A percentile compares a stretch with the other conserved stretches of the same genome.
These are phyloP conservation scores for Arctostaphylos glauca DNA, from an alignment of 148 eudicot genomes.

Conservation along the genomic window DNA sequence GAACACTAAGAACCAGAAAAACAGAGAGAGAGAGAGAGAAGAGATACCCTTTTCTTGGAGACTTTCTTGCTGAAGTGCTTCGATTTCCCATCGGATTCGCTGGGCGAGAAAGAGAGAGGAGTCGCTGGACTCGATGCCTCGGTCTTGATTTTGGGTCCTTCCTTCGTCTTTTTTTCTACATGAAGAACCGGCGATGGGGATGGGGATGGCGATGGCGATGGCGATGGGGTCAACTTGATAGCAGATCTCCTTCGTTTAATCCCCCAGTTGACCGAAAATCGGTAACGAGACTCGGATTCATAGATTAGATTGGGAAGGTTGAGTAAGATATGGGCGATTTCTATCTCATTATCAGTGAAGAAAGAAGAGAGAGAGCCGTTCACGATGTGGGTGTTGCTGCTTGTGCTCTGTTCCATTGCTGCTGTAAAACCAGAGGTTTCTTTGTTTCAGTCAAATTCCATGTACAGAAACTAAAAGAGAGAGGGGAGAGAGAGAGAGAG, in stretches of 20 bases:
- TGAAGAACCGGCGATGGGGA: not conserved
- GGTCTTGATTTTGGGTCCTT: slow-evolving; percentile 6
- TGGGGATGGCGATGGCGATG: not conserved
- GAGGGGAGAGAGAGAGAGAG: slow-evolving; percentile 5
- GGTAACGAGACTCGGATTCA: not conserved
- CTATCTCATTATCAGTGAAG: not conserved
- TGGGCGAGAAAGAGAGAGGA: slow-evolving; percentile 30
- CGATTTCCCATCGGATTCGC: slow-evolving; percentile 34
- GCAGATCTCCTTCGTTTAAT: slow-evolving; percentile 17
- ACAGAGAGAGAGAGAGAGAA: not conserved
- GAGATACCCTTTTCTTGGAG: slow-evolving; percentile 26
- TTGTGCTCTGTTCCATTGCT: slow-evolving; percentile 12
- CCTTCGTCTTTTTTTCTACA: not conserved
- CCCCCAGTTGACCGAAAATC: not conserved
- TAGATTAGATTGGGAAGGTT: not conserved
- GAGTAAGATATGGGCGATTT: slow-evolving; percentile 5
- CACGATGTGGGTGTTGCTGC: not conserved
- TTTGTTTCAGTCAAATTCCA: not conserved
- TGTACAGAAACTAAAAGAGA: not conserved
- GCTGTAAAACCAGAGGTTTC: not conserved
- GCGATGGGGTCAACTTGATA: not conserved
- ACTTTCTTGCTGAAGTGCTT: slow-evolving; percentile 13
- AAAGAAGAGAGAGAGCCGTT: not conserved
- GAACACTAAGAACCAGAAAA: not conserved
- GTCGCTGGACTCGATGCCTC: slow-evolving; percentile 31